These are phyloP conservation scores for Stagonosporopsis vannaccii DNA, from an alignment of 2,329 filamentous ascomycete genomes.

Conservation along the genomic window DNA sequence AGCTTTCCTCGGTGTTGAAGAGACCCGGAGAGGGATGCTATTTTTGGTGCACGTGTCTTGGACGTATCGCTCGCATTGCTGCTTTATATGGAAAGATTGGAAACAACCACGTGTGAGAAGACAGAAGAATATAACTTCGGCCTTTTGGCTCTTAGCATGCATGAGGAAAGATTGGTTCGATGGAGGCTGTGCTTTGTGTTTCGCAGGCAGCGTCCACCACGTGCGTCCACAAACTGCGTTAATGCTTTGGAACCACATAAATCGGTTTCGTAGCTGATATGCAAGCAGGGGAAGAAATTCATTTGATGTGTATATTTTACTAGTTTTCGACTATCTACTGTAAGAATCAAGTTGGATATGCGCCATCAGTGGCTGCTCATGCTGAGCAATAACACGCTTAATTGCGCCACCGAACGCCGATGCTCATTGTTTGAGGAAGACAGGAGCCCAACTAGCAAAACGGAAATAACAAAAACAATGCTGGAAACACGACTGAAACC, in stretches of 20 bases:
- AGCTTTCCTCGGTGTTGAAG: background rate
- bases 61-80: background rate
- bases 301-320: background rate
- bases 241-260: no score
- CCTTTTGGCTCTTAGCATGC: no score
- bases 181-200: background rate
- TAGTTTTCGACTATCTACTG: slow-evolving; percentile 1
- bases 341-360: background rate
- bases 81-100: background rate
- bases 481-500: background rate
- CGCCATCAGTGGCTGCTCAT: background rate
- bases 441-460: background rate
- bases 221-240: no score
- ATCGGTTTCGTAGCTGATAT: background rate
- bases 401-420: background rate
- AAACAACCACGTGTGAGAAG: background rate
- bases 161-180: no score
- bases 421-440: background rate
- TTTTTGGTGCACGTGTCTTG: background rate
- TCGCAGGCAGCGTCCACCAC: no score
- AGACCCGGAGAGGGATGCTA: background rate
- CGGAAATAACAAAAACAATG: background rate
- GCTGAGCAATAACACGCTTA: background rate
- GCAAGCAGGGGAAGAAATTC: no score
- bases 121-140: no score